Percentiles rank a stretch among this genome's conserved stretches.
These are phyloP conservation scores for Sherardia arvensis DNA, from an alignment of 257 asterid species.

Conservation along the genomic window DNA sequence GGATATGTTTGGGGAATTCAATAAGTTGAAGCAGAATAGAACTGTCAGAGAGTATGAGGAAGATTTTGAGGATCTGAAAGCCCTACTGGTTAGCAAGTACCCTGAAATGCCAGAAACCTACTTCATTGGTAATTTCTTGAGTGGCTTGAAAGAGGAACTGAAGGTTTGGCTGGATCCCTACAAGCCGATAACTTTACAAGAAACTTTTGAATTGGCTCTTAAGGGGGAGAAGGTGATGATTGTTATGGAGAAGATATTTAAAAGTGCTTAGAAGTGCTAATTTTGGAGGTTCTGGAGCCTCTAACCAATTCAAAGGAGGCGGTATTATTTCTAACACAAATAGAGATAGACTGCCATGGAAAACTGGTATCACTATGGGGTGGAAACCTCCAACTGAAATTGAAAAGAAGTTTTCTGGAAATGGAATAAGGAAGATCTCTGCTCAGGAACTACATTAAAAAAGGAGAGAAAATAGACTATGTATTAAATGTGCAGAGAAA, in stretches of 20 bases:
- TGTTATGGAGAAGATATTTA: too few relatives aligned
- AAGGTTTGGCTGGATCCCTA: neutral
- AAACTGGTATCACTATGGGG: neutral
- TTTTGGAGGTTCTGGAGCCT: too few relatives aligned
- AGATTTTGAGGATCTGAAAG: neutral
- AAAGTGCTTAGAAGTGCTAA: too few relatives aligned
- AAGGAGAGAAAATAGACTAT: neutral
- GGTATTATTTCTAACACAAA: too few relatives aligned
- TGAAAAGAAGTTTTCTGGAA: neutral
- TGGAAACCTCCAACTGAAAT: neutral
- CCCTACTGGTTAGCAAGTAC: neutral
- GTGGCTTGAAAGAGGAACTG: neutral
- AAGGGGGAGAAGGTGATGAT: too few relatives aligned
- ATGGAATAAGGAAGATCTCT: neutral
- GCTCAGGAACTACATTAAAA: neutral
- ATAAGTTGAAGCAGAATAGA: neutral
- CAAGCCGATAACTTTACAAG: too few relatives aligned
- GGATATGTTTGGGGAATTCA: neutral
- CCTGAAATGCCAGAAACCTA: too few relatives aligned
- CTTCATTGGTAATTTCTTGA: too few relatives aligned
- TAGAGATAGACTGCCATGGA: neutral
- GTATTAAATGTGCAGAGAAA: neutral
- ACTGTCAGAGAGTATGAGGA: neutral
- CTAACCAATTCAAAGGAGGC: too few relatives aligned
- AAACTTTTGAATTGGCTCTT: too few relatives aligned